phyloP scores from a whole-genome alignment of 179 eudicot species.

The Kewa caespitosa region DNA sequence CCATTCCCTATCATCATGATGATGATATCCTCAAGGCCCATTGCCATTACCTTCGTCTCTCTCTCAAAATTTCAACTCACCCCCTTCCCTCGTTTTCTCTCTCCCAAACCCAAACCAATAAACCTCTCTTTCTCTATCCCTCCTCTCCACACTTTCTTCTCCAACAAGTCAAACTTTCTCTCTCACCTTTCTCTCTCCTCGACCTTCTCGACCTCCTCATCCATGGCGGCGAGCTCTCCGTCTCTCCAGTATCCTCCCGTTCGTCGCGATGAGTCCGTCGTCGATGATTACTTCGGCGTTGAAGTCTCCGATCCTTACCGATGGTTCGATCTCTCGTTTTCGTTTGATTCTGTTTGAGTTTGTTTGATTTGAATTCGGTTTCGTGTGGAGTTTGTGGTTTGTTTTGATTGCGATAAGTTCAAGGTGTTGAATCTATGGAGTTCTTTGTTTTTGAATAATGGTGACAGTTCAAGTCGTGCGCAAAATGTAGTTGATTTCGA shows the following conservation, averaged over 20 bases:
- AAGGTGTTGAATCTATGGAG: too few species aligned
- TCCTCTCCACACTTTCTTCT: neutral
- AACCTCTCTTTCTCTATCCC: neutral
- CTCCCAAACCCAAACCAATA: neutral
- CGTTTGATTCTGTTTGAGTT: too few species aligned
- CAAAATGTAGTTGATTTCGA: too few species aligned
- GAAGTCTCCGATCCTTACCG: slow-evolving; percentile 77
- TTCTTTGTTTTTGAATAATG: too few species aligned
- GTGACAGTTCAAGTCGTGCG: too few species aligned
- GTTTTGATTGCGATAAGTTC: too few species aligned
- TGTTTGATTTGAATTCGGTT: neutral
- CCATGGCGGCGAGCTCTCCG: slow-evolving; percentile 37
- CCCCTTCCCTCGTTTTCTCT: slow-evolving; percentile 5
- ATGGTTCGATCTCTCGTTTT: slow-evolving; percentile 42
- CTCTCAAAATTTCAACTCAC: slow-evolving; percentile 6
- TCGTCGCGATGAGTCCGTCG: slow-evolving; percentile 68
- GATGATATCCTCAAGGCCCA: slow-evolving; percentile 10
- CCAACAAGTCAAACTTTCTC: slow-evolving; percentile 23
- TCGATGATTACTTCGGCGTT: slow-evolving; percentile 80
- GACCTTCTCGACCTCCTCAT: slow-evolving; percentile 19
- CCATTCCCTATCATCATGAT: too few species aligned
- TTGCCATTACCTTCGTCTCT: too few species aligned
- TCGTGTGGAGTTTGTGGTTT: too few species aligned
- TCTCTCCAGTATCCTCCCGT: slow-evolving; percentile 45
- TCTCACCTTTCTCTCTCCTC: slow-evolving; percentile 18